These are phyloP conservation scores for Hypoxylon fuscum DNA, from an alignment of 495 filamentous ascomycete genomes.

Conservation along the genomic window DNA sequence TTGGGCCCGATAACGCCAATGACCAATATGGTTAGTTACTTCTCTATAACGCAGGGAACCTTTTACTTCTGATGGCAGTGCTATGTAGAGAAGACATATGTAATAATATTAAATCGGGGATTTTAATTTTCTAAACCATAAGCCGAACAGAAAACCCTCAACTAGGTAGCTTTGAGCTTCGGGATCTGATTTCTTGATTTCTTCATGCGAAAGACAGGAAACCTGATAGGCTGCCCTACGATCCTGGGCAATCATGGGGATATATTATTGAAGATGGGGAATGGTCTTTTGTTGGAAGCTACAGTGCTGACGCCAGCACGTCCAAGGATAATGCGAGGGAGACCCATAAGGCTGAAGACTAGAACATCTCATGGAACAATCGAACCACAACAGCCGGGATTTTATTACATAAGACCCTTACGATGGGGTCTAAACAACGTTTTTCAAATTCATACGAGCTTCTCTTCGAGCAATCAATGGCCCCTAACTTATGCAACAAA, in stretches of 20 bases:
- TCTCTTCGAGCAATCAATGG: too few species aligned
- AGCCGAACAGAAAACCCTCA: neutral
- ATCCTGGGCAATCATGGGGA: neutral
- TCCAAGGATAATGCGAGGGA: neutral
- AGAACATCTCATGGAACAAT: neutral
- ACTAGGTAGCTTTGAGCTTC: slow-evolving; percentile 1
- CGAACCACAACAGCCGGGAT: too few species aligned
- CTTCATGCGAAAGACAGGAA: neutral
- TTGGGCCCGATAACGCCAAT: neutral
- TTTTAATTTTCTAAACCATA: too few species aligned
- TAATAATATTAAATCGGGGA: too few species aligned
- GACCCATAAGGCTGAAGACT: slow-evolving; percentile 18
- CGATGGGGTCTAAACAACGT: too few species aligned
- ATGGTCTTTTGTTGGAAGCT: slow-evolving; percentile 4
- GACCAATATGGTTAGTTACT: neutral
- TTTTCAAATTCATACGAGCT: too few species aligned
- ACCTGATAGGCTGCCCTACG: slow-evolving; percentile 1
- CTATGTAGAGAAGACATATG: too few species aligned
- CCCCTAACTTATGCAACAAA: too few species aligned
- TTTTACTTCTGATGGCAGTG: too few species aligned
- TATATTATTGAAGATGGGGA: neutral
- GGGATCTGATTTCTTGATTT: too few species aligned
- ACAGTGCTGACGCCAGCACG: slow-evolving; percentile 18
- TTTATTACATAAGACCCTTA: too few species aligned
- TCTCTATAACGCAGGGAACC: neutral